Evolutionary conservation across 345 rosid genomes (phyloP), one percentile per base, ranked within the genome.

Genomic region (Syzygium aromaticum): DNA sequence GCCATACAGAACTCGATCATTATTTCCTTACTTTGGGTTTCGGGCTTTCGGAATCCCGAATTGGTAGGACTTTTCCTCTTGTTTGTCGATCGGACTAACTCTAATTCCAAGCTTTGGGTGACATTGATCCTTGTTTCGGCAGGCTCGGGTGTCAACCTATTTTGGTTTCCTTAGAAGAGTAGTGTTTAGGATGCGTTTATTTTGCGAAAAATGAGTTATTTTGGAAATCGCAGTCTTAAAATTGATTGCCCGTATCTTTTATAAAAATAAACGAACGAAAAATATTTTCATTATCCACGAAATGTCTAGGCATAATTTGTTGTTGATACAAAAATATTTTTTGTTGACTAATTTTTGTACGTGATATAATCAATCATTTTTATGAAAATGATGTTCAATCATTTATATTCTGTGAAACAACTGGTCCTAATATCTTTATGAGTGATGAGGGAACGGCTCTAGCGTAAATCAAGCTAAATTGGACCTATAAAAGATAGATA

Each of bases 161-260:
- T 9, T 33, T 8, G 78, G 46, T 5, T 30, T 30, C 19, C 46
- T 67, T 17, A 46, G 13, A 33, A 33, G 2, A 33, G 78, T 33
- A 46, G 25, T 17, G 46, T 12, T 67, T 30, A 28, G 10, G 77
- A 1, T 7, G 43, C 2, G 0, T 7, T 28, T 30, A 16, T 64
- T 64, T 64, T 3, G 0, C 0, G 9, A 7, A 63, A 6, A 3
- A 15, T 28, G 77, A 64, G 40, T 28, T 10, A 64, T 64, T 64
- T 15, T 2, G 77, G 1, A 64, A 64, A 7, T 28, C 1, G 0
- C 8, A 30, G 16, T 21, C 11, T 3, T 7, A 21, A 54, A 54
- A 21, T 6, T 54, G 25, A 54, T 54, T 54, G 25, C 3, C 7
- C 21, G 4, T 53, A 6, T 53, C 56, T 53, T 7, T 17, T 5